Evolutionary conservation across 1,284 basidiomycete species (phyloP).

Genomic region (Sanghuangporus sanghuang): DNA sequence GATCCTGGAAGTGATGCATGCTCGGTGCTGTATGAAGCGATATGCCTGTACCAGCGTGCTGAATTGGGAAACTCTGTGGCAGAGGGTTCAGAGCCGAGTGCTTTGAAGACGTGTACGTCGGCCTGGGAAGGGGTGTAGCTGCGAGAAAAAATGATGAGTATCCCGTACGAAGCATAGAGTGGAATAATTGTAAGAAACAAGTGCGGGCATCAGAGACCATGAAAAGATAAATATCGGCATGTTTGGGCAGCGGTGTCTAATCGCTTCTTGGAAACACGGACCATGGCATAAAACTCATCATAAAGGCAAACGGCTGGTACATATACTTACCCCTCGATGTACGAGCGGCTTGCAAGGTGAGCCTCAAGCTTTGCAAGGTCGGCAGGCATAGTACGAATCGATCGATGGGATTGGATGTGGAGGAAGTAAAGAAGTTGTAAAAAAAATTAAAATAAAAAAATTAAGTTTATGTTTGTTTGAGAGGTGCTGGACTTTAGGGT

Average conservation of each 20-base stretch:
- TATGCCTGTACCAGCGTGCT: conserved; percentile 93
- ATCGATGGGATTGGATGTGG: conserved; percentile 17
- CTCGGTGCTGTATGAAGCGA: conserved; percentile 82
- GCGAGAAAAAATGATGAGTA: conserved; percentile 18
- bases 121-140: conserved; percentile 96
- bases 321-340: conserved; percentile 83
- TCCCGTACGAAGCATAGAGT: conserved; percentile 17
- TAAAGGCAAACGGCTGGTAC: conserved; percentile 22
- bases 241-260: conserved; percentile 87
- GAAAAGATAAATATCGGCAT: conserved; percentile 71
- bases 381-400: conserved; percentile 52
- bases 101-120: conserved; percentile 92
- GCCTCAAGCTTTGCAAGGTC: conserved; percentile 77
- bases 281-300: conserved; percentile 89
- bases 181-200: conserved; percentile 19
- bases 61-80: conserved; percentile 72
- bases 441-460: conserved; percentile 22
- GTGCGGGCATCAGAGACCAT: conserved; percentile 72
- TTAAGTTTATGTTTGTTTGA: background rate
- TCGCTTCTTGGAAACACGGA: conserved; percentile 99
- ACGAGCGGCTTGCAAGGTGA: conserved; percentile 82
- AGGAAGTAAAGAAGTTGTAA: conserved; percentile 22
- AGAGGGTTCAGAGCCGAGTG: conserved; percentile 59
- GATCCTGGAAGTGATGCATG: conserved; percentile 78
- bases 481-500: background rate